Percentiles rank a stretch among this genome's conserved stretches.
Conservation (phyloP, 2,329 filamentous ascomycete genomes). For the Thelonectria olida region DNA sequence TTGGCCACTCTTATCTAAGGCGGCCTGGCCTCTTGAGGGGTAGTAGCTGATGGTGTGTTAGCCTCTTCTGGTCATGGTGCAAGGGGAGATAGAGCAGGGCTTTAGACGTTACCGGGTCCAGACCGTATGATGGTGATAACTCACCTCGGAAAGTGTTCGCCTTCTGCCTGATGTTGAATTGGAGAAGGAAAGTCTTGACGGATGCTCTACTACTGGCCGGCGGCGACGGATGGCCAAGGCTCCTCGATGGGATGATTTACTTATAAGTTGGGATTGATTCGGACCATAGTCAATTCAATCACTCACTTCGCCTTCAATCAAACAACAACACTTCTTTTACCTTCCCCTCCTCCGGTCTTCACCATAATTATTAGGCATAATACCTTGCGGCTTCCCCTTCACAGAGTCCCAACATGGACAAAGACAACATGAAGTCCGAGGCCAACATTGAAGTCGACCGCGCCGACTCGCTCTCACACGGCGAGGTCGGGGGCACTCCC, state of each 20-base stretch:
- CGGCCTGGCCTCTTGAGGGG: not conserved
- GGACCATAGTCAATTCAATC: not conserved
- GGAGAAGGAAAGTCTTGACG: constrained; percentile 14
- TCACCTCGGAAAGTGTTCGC: not conserved
- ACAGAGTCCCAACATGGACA: constrained; percentile 7
- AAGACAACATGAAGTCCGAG: constrained; percentile 8
- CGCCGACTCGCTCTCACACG: constrained; percentile 10
- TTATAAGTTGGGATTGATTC: constrained; percentile 6
- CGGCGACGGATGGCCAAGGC: not conserved
- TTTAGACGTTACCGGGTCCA: not conserved
- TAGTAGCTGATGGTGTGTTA: not conserved
- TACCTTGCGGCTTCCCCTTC: no score
- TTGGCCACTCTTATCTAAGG: constrained; percentile 14
- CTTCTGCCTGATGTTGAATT: not conserved
- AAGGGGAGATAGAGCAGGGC: not conserved
- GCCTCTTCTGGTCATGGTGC: not conserved
- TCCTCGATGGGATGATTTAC: not conserved
- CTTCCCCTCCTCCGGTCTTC: not conserved
- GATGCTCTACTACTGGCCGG: not conserved
- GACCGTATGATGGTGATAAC: constrained; percentile 1
- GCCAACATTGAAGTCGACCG: constrained; percentile 3
- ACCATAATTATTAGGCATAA: not conserved
- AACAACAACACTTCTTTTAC: not conserved
- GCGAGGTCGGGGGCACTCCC: constrained; percentile 11
- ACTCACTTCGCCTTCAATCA: not conserved